These are phyloP conservation scores for Penicillium sp. DNA, from an alignment of 2,329 filamentous ascomycete genomes.

Conservation along the genomic window DNA sequence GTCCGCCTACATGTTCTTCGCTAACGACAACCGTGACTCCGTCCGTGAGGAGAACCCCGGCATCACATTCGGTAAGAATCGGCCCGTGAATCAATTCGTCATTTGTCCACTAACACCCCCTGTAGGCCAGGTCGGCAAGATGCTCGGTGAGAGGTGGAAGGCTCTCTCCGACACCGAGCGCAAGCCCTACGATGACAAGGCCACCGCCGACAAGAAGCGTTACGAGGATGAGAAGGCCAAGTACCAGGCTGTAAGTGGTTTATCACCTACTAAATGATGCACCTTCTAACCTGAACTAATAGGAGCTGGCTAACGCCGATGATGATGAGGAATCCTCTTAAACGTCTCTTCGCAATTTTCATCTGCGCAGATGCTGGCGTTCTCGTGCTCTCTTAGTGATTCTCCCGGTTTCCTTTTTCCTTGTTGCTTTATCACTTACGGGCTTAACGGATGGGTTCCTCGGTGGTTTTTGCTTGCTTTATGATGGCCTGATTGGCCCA, in stretches of 20 bases:
- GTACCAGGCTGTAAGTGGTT: conserved; percentile 70
- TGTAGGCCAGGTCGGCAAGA: conserved; percentile 90
- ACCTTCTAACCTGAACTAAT: conserved; percentile 7
- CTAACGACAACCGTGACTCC: conserved; percentile 98
- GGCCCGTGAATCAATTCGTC: background rate
- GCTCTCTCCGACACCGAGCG: conserved; percentile 90
- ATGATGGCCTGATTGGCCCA: conserved; percentile 15
- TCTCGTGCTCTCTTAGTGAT: conserved; percentile 37
- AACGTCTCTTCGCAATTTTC: conserved; percentile 19
- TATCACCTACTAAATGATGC: background rate
- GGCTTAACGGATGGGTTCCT: conserved; percentile 32
- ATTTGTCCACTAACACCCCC: conserved; percentile 15
- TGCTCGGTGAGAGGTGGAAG: conserved; percentile 99
- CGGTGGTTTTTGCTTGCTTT: conserved; percentile 34
- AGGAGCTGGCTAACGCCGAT: conserved; percentile 54
- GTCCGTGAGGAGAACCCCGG: conserved; percentile 98
- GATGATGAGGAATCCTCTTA: conserved; percentile 55
- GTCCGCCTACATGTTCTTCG: conserved; percentile 99
- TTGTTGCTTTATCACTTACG: conserved; percentile 21
- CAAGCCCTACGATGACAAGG: conserved; percentile 93
- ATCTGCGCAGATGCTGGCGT: conserved; percentile 35
- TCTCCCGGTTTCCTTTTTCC: conserved; percentile 32
- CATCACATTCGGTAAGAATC: conserved; percentile 78
- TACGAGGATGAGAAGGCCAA: conserved; percentile 97
- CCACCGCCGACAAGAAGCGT: conserved; percentile 95